Evolutionary conservation across 202 grass and related monocot species (phyloP).

Genomic region (Eragrostis tef): DNA sequence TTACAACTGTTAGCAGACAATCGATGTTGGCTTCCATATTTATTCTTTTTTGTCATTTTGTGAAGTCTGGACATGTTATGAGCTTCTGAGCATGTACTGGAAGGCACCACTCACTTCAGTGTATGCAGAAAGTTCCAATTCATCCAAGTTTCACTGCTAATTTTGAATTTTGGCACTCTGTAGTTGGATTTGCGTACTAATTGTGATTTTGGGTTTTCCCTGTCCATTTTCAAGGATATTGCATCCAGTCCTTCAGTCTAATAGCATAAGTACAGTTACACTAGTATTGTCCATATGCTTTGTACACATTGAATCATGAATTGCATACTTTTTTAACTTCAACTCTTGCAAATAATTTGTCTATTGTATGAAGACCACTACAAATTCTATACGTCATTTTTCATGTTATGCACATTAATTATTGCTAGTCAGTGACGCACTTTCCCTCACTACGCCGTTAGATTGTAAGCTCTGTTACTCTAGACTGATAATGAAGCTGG

Average conservation of each 20-base stretch:
- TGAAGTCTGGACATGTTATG: not conserved
- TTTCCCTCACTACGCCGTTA: not conserved
- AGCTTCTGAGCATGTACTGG: not conserved
- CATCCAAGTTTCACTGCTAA: not conserved
- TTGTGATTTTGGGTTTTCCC: not conserved
- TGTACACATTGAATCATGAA: not conserved
- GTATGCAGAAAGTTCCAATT: not conserved
- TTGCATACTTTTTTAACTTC: slow-evolving; percentile 8
- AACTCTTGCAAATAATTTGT: not conserved
- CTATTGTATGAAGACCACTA: not conserved
- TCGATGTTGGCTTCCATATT: not conserved
- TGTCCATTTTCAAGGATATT: not conserved
- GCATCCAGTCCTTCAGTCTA: not conserved
- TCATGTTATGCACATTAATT: not conserved
- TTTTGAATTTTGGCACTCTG: not conserved
- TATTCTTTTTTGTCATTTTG: not conserved
- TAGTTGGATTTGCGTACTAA: not conserved
- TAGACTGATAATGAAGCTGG: not conserved
- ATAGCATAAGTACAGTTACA: not conserved
- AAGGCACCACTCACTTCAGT: not conserved
- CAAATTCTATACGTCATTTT: not conserved
- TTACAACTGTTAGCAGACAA: no score
- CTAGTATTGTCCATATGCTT: not conserved
- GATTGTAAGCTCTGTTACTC: slow-evolving; percentile 8
- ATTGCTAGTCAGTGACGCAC: slow-evolving; percentile 5